Evolutionary conservation across 176 grass and related monocot genomes (phyloP), one percentile per base, ranked within the genome.

Genomic region (Triticum dicoccoides): DNA sequence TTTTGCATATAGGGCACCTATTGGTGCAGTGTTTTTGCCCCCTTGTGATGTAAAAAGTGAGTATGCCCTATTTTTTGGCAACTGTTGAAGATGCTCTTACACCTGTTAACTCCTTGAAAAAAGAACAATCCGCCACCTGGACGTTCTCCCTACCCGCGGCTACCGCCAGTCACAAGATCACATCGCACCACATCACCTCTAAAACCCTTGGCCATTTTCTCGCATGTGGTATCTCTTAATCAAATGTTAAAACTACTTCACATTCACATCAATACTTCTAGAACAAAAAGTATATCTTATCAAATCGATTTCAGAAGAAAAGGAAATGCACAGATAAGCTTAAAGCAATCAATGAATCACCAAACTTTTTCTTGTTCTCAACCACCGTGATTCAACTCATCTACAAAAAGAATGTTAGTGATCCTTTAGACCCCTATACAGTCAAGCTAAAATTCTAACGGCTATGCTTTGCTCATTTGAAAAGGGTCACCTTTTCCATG

Each of bases 341-440:
- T 33, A 66, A 66, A 25, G 25, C 27, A 76, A 18, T 23, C 18
- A n/a, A 72, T 51, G 9, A 91, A 47, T 84, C 13, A 52, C 24
- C 2, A 20, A 39, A 37, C 5, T 21, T 45, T 78, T 9, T 20
- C 11, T 5, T 87, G 52, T 51, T 77, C 15, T 11, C 14, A 61
- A 61, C 15, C 38, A 62, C 51, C n/a, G 11, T 68, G 27, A 79
- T 24, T 83, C 30, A 84, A 68, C 59, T 23, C 58, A 18, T 84
- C 77, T 78, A 82, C 77, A 85, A 58, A 56, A 77, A 58, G 69
- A 85, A 78, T 21, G 78, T 18, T 24, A 52, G 59, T 52, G 30
- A 77, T 82, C 39, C 56, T 77, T 83, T 27, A 68, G 62, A 44
- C 23, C 58, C 38, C 63, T 91, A 27, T 82, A 78, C 59, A 69